phyloP scores from a whole-genome alignment of 495 filamentous ascomycete species.

The Talaromyces adpressus region DNA sequence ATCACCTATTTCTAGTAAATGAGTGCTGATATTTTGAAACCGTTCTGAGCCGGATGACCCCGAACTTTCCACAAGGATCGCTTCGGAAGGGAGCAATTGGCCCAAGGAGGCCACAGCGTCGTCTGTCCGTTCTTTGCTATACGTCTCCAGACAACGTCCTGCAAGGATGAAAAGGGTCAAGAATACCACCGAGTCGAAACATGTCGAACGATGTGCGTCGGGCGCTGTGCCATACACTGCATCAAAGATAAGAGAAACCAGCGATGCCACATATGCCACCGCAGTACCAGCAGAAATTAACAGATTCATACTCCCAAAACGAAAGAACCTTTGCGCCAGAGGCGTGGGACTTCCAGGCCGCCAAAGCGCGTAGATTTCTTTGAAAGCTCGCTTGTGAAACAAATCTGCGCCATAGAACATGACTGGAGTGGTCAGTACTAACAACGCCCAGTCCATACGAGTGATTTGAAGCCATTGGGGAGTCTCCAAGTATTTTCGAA shows the following conservation, averaged over 20 bases:
- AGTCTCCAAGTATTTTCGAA: constrained; percentile 54
- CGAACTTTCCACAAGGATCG: constrained; percentile 40
- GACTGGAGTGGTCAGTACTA: constrained; percentile 80
- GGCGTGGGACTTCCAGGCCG: constrained; percentile 67
- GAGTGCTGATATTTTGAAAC: constrained; percentile 47
- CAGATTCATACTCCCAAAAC: constrained; percentile 96
- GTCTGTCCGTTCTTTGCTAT: constrained; percentile 87
- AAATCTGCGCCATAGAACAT: constrained; percentile 84
- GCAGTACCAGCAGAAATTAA: constrained; percentile 83
- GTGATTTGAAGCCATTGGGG: constrained; percentile 66
- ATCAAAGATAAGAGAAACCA: constrained; percentile 69
- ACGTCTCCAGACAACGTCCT: constrained; percentile 78
- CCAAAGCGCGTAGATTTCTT: constrained; percentile 81
- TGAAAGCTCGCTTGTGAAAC: constrained; percentile 72
- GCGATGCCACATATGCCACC: constrained; percentile 79
- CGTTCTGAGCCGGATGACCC: neutral
- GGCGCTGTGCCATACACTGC: constrained; percentile 35
- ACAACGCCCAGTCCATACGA: constrained; percentile 73
- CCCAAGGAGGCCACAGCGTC: constrained; percentile 77
- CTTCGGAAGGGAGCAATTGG: constrained; percentile 72
- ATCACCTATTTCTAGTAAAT: constrained; percentile 79
- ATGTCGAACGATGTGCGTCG: constrained; percentile 55
- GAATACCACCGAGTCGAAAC: constrained; percentile 94
- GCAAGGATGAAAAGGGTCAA: constrained; percentile 85
- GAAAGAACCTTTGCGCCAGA: constrained; percentile 71